Conservation (phyloP, 768 basidiomycete species). For the Calocybe indica region DNA sequence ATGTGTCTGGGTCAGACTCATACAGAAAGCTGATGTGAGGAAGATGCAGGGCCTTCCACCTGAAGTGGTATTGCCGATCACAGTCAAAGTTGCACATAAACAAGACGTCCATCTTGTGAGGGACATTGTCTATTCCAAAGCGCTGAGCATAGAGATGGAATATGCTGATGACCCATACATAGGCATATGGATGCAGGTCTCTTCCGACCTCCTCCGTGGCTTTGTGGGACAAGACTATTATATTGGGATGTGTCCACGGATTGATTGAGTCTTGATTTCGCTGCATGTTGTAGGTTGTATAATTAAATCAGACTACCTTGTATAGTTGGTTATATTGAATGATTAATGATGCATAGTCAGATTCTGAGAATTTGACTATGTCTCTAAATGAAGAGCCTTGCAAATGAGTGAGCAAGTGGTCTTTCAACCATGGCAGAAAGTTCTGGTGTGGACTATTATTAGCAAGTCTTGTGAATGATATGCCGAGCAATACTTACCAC, state of each 20-base stretch:
- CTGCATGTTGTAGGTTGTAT: constrained; percentile 16
- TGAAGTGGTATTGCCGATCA: constrained; percentile 9
- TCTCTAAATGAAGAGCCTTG: constrained; percentile 11
- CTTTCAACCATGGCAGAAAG: constrained; percentile 20
- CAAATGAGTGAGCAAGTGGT: constrained; percentile 19
- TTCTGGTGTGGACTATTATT: too few relatives aligned
- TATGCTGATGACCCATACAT: constrained; percentile 3
- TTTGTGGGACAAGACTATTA: constrained; percentile 6
- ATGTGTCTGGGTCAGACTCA: constrained; percentile 16
- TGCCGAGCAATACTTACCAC: too few relatives aligned
- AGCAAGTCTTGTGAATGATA: too few relatives aligned
- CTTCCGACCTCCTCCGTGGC: too few relatives aligned
- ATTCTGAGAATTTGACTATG: constrained; percentile 8
- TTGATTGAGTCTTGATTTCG: constrained; percentile 4
- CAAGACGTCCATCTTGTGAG: too few relatives aligned
- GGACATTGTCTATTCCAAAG: too few relatives aligned
- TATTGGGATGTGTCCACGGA: constrained; percentile 1
- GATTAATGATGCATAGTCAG: constrained; percentile 5
- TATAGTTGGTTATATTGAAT: constrained; percentile 11
- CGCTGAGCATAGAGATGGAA: too few relatives aligned
- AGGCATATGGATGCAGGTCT: constrained; percentile 4
- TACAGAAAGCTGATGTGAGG: constrained; percentile 21
- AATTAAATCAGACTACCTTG: constrained; percentile 15
- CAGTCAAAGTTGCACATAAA: too few relatives aligned
- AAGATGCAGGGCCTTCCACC: constrained; percentile 16